Evolutionary conservation across 2,329 filamentous ascomycete genomes (phyloP).

Genomic region (Westerdykella aurantiaca): DNA sequence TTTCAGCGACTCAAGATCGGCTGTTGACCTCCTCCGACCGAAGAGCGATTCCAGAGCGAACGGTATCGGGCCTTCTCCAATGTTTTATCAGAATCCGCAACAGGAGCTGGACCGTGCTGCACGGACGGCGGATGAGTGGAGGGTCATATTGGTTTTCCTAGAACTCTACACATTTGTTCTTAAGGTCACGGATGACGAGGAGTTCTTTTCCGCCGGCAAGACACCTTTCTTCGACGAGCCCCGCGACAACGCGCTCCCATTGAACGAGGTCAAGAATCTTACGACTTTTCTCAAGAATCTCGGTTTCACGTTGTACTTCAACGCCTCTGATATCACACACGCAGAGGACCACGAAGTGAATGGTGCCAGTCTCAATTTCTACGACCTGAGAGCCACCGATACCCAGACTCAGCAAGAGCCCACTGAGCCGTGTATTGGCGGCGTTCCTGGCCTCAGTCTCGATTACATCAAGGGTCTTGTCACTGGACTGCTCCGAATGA

Average conservation of each 20-base stretch:
- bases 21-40: slow-evolving; percentile 52
- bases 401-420: slow-evolving; percentile 23
- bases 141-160: slow-evolving; percentile 79
- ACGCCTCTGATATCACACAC: slow-evolving; percentile 59
- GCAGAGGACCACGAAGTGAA: slow-evolving; percentile 41
- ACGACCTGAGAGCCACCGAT: slow-evolving; percentile 16
- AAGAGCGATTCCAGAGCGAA: slow-evolving; percentile 10
- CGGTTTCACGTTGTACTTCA: slow-evolving; percentile 83
- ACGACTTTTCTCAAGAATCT: slow-evolving; percentile 85
- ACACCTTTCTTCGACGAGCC: slow-evolving; percentile 20
- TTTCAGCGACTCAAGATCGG: slow-evolving; percentile 51
- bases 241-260: slow-evolving; percentile 60
- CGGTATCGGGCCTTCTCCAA: slow-evolving; percentile 5
- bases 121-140: slow-evolving; percentile 68
- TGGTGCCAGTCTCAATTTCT: slow-evolving; percentile 43
- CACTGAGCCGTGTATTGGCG: slow-evolving; percentile 47
- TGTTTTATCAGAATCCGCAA: slow-evolving; percentile 31
- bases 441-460: slow-evolving; percentile 66
- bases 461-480: slow-evolving; percentile 73
- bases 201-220: slow-evolving; percentile 66
- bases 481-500: slow-evolving; percentile 73
- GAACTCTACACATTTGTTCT: slow-evolving; percentile 92
- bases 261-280: slow-evolving; percentile 66
- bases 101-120: slow-evolving; percentile 29
- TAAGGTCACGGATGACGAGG: slow-evolving; percentile 91